Evolutionary conservation across 495 filamentous ascomycete species (phyloP).

Genomic region (Hypoxylon fragiforme): DNA sequence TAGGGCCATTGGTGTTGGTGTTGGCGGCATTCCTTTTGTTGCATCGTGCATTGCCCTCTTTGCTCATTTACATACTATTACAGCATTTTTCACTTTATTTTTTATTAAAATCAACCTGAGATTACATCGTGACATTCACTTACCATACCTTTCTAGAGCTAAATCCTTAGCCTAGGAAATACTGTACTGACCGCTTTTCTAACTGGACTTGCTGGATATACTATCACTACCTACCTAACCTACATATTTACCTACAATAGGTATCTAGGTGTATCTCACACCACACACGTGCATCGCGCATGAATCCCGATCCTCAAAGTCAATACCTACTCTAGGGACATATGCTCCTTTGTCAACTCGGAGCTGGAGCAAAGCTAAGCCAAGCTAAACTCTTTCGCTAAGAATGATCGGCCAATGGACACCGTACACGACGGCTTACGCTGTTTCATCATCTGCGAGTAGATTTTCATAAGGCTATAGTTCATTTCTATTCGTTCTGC

Average conservation of each 20-base stretch:
- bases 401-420: conserved; percentile 12
- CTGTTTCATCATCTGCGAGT: conserved; percentile 29
- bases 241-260: no score
- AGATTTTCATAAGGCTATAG: conserved; percentile 10
- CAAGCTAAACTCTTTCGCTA: neutral
- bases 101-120: conserved; percentile 4
- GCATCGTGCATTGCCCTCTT: neutral
- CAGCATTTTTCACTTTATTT: conserved; percentile 15
- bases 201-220: no score
- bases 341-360: neutral
- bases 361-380: conserved; percentile 1
- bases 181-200: conserved; percentile 26
- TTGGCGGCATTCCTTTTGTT: neutral
- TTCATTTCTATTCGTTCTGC: conserved; percentile 11
- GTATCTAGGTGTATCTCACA: neutral
- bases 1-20: neutral
- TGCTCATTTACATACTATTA: neutral
- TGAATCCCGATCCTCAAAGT: conserved; percentile 1
- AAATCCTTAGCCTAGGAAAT: conserved; percentile 25
- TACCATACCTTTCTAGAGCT: conserved; percentile 1
- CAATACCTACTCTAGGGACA: no score
- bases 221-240: no score
- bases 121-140: conserved; percentile 29
- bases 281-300: neutral
- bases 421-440: conserved; percentile 19